Base-by-base conservation (phyloP, 768 basidiomycete genomes). In the Naganishia randhawae region DNA sequence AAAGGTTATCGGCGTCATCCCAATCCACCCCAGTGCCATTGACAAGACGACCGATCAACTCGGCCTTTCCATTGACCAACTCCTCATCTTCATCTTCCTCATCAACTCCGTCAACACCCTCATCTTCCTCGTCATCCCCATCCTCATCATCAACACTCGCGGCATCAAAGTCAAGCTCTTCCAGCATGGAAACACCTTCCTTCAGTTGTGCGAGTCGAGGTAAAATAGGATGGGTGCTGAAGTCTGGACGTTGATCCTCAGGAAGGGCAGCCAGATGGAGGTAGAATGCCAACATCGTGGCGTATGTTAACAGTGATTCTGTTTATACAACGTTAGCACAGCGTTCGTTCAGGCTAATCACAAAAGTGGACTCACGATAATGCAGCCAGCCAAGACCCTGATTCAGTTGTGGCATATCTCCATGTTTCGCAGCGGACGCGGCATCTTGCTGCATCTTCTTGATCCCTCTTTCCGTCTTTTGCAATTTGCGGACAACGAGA, bases 271-370 rank as follows among this genome's bases (percentile, higher is more conserved):
- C 86, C n/a, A 98, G 83, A 78, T 93, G 87, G 45, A 98, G 82
- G 81, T 95, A 97, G 81, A 93, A 97, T 0, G 93, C 90, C 51
- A 98, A 87, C 1, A 87, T 88, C 0, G 92, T 90, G 22, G 90
- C 84, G 76, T 98, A 98, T 10, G 93, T 91, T 41, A 96, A 82
- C 1, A 95, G 83, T 0, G 92, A 85, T 83, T 98, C 94, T 97
- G 78, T 32, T 70, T 2, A 5, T n/a, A 22, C n/a, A 65, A 22
- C 17, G 41, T 25, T 48, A 35, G 27, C 31, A 41, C 5, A 42
- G n/a, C 7, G n/a, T 13, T 9, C 25, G 35, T 33, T 19, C 27
- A 68, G 22, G 41, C 39, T 42, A 50, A 37, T 35, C 17, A n/a
- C 42, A 13, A 32, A 5, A 64, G 32, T 19, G 31, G 50, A 84